Evolutionary conservation across 257 asterid genomes (phyloP).

Genomic region (Verbena officinalis): DNA sequence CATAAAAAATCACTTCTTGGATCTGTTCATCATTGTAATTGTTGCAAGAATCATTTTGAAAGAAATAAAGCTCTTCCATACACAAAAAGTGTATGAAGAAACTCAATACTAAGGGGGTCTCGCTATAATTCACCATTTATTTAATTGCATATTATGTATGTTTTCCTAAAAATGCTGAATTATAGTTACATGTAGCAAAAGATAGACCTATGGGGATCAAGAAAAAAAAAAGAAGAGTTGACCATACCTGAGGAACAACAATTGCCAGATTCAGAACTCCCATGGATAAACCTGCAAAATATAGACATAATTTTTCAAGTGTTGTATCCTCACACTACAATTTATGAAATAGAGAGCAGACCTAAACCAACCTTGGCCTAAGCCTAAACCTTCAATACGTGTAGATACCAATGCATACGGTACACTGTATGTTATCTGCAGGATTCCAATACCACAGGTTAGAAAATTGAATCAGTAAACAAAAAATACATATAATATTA

Average conservation of each 20-base stretch:
- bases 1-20: background rate
- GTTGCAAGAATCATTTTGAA: background rate
- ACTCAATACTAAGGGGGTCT: background rate
- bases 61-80: background rate
- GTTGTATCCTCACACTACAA: conserved; percentile 11
- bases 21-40: background rate
- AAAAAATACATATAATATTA: too few relatives aligned
- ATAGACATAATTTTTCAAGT: conserved; percentile 28
- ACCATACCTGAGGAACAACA: conserved; percentile 73
- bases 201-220: background rate
- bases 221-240: background rate
- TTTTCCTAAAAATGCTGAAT: too few relatives aligned
- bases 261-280: conserved; percentile 85
- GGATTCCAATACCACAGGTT: conserved; percentile 14
- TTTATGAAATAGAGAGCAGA: conserved; percentile 17
- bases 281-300: conserved; percentile 79
- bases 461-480: conserved; percentile 11
- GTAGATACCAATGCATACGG: conserved; percentile 82
- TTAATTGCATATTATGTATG: background rate
- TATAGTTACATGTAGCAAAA: background rate
- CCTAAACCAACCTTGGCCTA: conserved; percentile 74
- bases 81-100: background rate
- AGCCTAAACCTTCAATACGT: conserved; percentile 71
- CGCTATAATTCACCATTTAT: background rate
- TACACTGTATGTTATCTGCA: conserved; percentile 81